These are phyloP conservation scores for Lachnellula arida DNA, from an alignment of 2,329 filamentous ascomycete genomes.

Conservation along the genomic window DNA sequence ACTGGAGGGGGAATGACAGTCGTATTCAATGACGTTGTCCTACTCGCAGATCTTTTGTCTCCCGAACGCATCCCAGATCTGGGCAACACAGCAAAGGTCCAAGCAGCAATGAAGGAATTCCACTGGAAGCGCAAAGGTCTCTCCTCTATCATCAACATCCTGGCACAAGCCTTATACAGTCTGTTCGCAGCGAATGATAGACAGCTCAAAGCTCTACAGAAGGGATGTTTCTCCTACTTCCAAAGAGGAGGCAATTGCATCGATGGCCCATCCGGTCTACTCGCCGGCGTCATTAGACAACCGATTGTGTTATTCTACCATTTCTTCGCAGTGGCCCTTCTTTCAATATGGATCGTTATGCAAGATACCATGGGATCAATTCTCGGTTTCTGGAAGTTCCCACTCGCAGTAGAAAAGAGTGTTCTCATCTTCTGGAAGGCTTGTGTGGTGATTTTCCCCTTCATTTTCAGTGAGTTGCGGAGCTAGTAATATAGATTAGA, in stretches of 20 bases:
- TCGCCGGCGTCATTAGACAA: constrained; percentile 74
- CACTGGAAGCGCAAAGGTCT: constrained; percentile 84
- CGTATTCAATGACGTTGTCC: constrained; percentile 84
- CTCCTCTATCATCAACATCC: constrained; percentile 89
- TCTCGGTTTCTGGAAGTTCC: constrained; percentile 51
- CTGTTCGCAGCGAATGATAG: constrained; percentile 83
- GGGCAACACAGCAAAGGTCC: constrained; percentile 60
- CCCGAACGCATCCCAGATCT: constrained; percentile 66
- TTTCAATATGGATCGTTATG: constrained; percentile 67
- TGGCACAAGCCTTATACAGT: constrained; percentile 89
- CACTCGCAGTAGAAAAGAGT: constrained; percentile 60
- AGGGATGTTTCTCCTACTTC: constrained; percentile 93
- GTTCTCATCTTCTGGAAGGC: constrained; percentile 74
- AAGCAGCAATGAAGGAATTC: constrained; percentile 62
- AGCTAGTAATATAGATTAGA: constrained; percentile 11
- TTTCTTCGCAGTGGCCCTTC: constrained; percentile 90
- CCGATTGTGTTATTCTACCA: constrained; percentile 80
- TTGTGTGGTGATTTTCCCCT: constrained; percentile 76
- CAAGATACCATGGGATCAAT: constrained; percentile 45
- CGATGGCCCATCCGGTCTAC: constrained; percentile 73
- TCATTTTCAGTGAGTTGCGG: constrained; percentile 65
- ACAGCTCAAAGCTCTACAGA: constrained; percentile 74
- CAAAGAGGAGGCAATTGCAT: constrained; percentile 65
- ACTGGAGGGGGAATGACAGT: constrained; percentile 98
- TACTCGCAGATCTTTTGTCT: constrained; percentile 69